Evolutionary conservation across 1,284 basidiomycete species (phyloP).

Genomic region (Sanguinoderma infundibulare): DNA sequence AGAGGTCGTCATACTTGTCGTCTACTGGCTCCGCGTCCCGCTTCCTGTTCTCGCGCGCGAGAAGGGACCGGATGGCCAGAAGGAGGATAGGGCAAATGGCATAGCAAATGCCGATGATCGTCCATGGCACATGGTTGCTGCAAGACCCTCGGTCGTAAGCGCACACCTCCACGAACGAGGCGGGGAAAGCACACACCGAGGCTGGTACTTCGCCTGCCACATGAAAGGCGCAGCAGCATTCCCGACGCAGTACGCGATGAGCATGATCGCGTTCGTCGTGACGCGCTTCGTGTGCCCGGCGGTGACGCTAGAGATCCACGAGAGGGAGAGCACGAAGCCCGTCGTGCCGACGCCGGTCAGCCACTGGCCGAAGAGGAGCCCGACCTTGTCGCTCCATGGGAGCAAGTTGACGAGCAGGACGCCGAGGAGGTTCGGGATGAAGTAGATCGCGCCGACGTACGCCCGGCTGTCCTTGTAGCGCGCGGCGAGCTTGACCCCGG

Average conservation of each 20-base stretch:
- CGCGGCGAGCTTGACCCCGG: constrained; percentile 62
- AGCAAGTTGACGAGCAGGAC: constrained; percentile 66
- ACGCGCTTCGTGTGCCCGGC: constrained; percentile 76
- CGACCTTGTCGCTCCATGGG: constrained; percentile 66
- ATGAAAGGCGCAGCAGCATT: constrained; percentile 74
- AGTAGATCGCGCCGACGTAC: constrained; percentile 62
- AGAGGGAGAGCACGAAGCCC: constrained; percentile 70
- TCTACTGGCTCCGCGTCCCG: constrained; percentile 63
- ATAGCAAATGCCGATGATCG: constrained; percentile 63
- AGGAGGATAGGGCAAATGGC: constrained; percentile 51
- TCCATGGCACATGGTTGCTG: constrained; percentile 70
- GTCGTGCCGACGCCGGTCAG: constrained; percentile 70
- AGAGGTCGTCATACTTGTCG: constrained; percentile 66
- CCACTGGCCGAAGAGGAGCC: constrained; percentile 64
- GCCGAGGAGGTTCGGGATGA: constrained; percentile 65
- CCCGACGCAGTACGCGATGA: constrained; percentile 73
- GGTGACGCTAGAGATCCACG: constrained; percentile 71
- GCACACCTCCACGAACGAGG: neutral
- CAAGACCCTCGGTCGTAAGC: neutral
- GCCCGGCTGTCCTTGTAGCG: constrained; percentile 60
- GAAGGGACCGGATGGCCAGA: constrained; percentile 55
- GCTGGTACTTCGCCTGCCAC: constrained; percentile 70
- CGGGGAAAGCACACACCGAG: constrained; percentile 48
- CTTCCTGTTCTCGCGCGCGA: constrained; percentile 65
- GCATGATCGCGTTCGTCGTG: constrained; percentile 72